phyloP scores from a whole-genome alignment of 2,329 filamentous ascomycete genomes.

The Geosmithia morbida region DNA sequence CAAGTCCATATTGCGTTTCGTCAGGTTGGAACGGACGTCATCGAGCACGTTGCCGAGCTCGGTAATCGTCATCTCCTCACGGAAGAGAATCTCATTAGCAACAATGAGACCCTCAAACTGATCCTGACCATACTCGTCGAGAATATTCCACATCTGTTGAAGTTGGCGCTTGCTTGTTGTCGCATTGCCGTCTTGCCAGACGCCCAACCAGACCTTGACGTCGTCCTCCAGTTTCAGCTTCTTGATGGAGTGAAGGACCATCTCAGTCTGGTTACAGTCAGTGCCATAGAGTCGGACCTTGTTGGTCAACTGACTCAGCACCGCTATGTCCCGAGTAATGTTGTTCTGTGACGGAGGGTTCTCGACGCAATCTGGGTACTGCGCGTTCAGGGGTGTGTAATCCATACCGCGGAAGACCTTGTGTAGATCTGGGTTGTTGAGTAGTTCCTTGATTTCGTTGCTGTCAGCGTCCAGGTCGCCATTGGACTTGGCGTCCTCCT shows the following conservation, averaged over 20 bases:
- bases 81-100: slow-evolving; percentile 67
- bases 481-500: slow-evolving; percentile 44
- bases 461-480: slow-evolving; percentile 64
- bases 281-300: slow-evolving; percentile 82
- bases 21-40: slow-evolving; percentile 60
- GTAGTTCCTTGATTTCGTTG: slow-evolving; percentile 61
- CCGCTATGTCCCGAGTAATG: slow-evolving; percentile 77
- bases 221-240: slow-evolving; percentile 53
- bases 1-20: slow-evolving; percentile 48
- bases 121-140: slow-evolving; percentile 50
- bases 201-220: slow-evolving; percentile 86
- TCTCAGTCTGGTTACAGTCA: slow-evolving; percentile 94
- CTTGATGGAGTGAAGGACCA: slow-evolving; percentile 74
- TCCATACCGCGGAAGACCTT: slow-evolving; percentile 93
- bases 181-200: slow-evolving; percentile 75
- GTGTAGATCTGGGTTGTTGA: slow-evolving; percentile 72
- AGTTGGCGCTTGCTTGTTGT: slow-evolving; percentile 80
- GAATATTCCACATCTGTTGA: slow-evolving; percentile 67
- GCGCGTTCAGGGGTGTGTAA: slow-evolving; percentile 83
- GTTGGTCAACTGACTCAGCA: slow-evolving; percentile 82
- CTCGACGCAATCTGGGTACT: slow-evolving; percentile 71
- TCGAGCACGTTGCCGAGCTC: slow-evolving; percentile 50
- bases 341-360: slow-evolving; percentile 85
- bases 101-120: slow-evolving; percentile 75
- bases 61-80: slow-evolving; percentile 55